Evolutionary conservation across 2,329 filamentous ascomycete species (phyloP), one percentile per base, ranked within the genome.

Genomic region (Mariannaea elegans): DNA sequence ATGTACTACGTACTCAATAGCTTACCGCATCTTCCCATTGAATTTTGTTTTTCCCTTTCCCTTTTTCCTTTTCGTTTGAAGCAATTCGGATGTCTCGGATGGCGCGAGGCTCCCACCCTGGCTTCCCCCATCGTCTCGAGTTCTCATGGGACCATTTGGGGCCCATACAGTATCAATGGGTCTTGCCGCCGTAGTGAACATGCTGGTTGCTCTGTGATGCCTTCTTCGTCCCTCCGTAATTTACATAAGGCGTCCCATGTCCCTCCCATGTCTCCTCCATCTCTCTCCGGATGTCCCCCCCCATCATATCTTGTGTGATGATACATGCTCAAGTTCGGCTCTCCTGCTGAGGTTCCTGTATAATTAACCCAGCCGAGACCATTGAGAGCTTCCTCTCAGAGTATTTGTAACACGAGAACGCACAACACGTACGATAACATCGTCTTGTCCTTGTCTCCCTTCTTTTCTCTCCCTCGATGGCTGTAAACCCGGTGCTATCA

Each of bases 1-100:
- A 31, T 7, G 27, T 31, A 31, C 27, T 31, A 12, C 27, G 12
- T 7, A 7, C 7, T 31, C 27, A 5, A 10, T n/a, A 36, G 32
- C 32, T 36, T 36, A 36, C 32, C 32, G 32, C 32, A 36, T 36
- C 32, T 36, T 36, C 14, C n/a, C 10, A 14, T 14, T 10, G 5
- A 36, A n/a, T 36, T 14, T n/a, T 10, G 4, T 5, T 7, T 10
- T n/a, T 36, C 12, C 32, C 14, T n/a, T 13, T 13, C 32, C 32
- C 21, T n/a, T 53, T 60, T 42, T 56, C 48, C 60, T 51, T 56
- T 52, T 57, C 23, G 7, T 27, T 21, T 65, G 66, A 71, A 69
- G 67, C 60, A 65, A 71, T 67, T 70, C 70, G 71, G 70, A 72
- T 69, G 63, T 63, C 32, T 65, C 68, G 69, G 69, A 64, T 63